Conservation (phyloP, 1,284 basidiomycete genomes). For the Heterobasidion annosum region DNA sequence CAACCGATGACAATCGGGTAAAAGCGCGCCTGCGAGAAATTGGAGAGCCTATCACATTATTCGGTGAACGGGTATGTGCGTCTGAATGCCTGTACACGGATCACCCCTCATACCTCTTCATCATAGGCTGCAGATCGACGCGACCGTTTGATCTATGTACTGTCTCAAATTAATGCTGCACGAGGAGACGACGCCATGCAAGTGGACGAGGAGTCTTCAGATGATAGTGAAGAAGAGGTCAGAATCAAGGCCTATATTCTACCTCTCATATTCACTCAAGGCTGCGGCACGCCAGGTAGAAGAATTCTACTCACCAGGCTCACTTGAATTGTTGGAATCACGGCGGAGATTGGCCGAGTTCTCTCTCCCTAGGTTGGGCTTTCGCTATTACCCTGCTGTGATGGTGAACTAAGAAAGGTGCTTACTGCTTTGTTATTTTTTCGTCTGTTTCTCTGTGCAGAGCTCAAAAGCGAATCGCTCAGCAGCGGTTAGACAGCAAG, state of each 20-base stretch:
- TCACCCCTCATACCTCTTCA: conserved; percentile 8
- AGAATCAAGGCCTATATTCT: conserved; percentile 11
- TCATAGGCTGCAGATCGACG: conserved; percentile 75
- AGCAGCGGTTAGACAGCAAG: conserved; percentile 82
- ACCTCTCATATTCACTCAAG: neutral
- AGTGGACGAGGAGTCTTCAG: conserved; percentile 59
- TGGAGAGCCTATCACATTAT: conserved; percentile 93
- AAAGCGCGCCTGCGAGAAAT: conserved; percentile 84
- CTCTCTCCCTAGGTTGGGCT: conserved; percentile 86
- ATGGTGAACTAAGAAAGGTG: conserved; percentile 54
- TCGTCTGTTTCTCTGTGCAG: conserved; percentile 41
- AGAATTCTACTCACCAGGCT: conserved; percentile 95
- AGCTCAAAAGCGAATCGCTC: conserved; percentile 86
- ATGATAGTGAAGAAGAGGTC: conserved; percentile 72
- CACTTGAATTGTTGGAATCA: conserved; percentile 77
- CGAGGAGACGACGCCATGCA: conserved; percentile 66
- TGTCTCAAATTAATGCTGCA: conserved; percentile 84
- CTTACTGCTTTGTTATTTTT: conserved; percentile 50
- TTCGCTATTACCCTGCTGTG: conserved; percentile 33
- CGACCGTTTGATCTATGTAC: conserved; percentile 88
- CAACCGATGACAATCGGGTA: conserved; percentile 93
- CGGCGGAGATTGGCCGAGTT: conserved; percentile 83
- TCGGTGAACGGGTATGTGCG: conserved; percentile 82
- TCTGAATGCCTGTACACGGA: conserved; percentile 11
- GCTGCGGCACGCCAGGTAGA: conserved; percentile 46